These are phyloP conservation scores for Wickerhamiella sergipiensis DNA, from an alignment of 805 yeast genomes.

Conservation along the genomic window DNA sequence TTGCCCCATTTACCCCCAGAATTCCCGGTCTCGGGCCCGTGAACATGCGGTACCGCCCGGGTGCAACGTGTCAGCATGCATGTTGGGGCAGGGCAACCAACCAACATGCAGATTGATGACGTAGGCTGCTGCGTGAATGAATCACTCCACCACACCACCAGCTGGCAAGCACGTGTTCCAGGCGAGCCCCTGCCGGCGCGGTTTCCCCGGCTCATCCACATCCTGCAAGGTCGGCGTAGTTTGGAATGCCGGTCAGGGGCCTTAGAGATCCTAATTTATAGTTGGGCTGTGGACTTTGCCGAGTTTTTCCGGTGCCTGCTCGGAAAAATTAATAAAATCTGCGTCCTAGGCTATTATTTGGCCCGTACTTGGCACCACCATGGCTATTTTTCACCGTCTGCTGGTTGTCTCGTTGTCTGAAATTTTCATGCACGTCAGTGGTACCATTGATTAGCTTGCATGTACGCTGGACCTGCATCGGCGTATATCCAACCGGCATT, in stretches of 20 bases:
- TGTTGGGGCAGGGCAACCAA: neutral
- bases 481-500: neutral
- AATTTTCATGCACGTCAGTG: neutral
- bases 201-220: neutral
- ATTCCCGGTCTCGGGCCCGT: neutral
- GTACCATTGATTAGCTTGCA: neutral
- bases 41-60: neutral
- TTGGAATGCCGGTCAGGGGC: neutral
- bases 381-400: neutral
- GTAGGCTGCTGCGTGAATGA: neutral
- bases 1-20: neutral
- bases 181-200: neutral
- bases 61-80: neutral
- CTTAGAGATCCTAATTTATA: neutral
- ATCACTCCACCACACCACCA: neutral
- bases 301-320: neutral
- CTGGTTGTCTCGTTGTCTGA: neutral
- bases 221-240: neutral
- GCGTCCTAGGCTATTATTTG: neutral
- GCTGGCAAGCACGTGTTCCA: neutral
- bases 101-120: neutral
- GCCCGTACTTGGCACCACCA: too few relatives aligned
- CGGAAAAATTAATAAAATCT: neutral
- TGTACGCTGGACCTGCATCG: neutral
- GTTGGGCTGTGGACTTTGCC: neutral